A percentile compares a stretch with the other conserved stretches of the same genome.
Conservation (phyloP, 257 asterid species). For the Solanum infundibuliforme region DNA sequence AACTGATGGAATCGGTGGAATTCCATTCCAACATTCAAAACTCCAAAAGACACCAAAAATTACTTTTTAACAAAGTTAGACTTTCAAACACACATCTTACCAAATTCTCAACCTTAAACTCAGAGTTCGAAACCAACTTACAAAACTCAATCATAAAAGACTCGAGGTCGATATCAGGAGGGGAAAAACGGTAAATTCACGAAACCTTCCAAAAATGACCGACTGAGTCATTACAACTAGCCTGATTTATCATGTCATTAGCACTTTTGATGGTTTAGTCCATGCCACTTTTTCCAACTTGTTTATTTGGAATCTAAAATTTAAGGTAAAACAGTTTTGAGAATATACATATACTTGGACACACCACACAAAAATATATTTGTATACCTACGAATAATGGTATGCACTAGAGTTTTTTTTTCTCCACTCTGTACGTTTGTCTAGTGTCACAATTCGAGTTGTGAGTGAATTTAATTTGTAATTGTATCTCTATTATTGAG, state of each 20-base stretch:
- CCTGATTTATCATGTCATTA: neutral
- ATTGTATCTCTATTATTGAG: neutral
- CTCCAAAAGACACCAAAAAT: too few relatives aligned
- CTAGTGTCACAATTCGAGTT: neutral
- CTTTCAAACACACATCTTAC: too few relatives aligned
- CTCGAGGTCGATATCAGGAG: too few relatives aligned
- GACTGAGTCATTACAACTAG: neutral
- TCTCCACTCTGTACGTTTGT: neutral
- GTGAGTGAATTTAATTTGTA: neutral
- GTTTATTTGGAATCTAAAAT: neutral
- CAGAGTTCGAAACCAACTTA: too few relatives aligned
- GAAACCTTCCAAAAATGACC: too few relatives aligned
- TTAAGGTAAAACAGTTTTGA: neutral
- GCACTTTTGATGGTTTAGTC: neutral
- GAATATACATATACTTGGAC: neutral
- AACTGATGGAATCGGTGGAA: too few relatives aligned
- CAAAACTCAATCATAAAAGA: too few relatives aligned
- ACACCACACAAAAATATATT: neutral
- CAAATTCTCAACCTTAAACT: too few relatives aligned
- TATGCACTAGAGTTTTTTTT: neutral
- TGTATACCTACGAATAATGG: neutral
- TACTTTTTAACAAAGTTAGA: too few relatives aligned
- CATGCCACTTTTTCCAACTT: neutral
- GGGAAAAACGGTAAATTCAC: accelerated
- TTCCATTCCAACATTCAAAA: too few relatives aligned